Base-by-base conservation (phyloP, 208 protist genomes). In the Blastocrithidia nonstop region DNA sequence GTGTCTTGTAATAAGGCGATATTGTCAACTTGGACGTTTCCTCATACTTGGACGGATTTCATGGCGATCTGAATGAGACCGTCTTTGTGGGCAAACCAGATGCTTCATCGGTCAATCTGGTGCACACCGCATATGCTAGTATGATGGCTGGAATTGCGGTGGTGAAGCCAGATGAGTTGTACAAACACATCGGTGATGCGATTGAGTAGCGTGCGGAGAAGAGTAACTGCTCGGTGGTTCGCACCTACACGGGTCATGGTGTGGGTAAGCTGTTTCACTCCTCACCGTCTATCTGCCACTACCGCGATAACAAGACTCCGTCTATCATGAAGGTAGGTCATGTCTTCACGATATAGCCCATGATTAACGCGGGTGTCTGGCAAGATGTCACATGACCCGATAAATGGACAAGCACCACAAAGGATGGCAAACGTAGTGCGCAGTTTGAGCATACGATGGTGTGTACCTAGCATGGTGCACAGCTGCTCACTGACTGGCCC, bases 401-500 rank as follows among this genome's bases (percentile, higher is more conserved):
- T 45, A 83, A 91, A n/a, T 98, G 96, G 96, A 98, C 96, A 0
- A 86, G 79, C 33, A 57, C 86, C 0, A 98, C 93, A n/a, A 51
- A 53, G 37, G 95, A 98, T 61, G 94, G 96, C 35, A 93, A 90
- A 62, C 81, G 88, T 20, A 93, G 81, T 22, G 96, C 97, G 7
- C 97, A 99, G 76, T 98, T 98, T 54, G 97, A 99, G 75, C 96
- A 99, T 61, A 98, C 95, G 15, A 65, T 99, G 36, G 60, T 97
- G 11, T 84, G 96, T 47, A 98, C 91, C 0, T 73, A 59, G 25
- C 88, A 94, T 6, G 78, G 79, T n/a, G 76, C 64, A n/a, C 71
- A 85, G 63, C 39, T 90, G 35, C 62, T 93, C 38, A 88, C 85
- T 13, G 81, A 93, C 48, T 93, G 78, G 84, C 50, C 56, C 25